Percentiles rank a stretch among this genome's conserved stretches.
Conservation (phyloP, 129 eudicot species). For the carrot (Daucus carota) region DH1_v3.0 NC_030383.2:9020001-9020500, state of each 20-base stretch:
- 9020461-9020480: no score
- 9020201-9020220: slow-evolving; percentile 51
- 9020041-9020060: slow-evolving; percentile 40
- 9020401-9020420: neutral
- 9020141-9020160: no score
- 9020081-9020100: slow-evolving; percentile 75
- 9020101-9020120: slow-evolving; percentile 64
- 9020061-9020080: slow-evolving; percentile 47
- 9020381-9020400: neutral
- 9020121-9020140: slow-evolving; percentile 35
- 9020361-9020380: slow-evolving; percentile 57
- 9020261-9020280: slow-evolving; percentile 85
- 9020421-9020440: no score
- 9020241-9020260: slow-evolving; percentile 65
- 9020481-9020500: no score
- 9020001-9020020: slow-evolving; percentile 17
- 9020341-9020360: slow-evolving; percentile 84
- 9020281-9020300: slow-evolving; percentile 66
- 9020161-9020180: no score
- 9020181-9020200: neutral
- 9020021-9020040: slow-evolving; percentile 16
- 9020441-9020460: no score
- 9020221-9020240: slow-evolving; percentile 82
- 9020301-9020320: slow-evolving; percentile 57
- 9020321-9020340: slow-evolving; percentile 76